Evolutionary conservation across 805 yeast genomes (phyloP).

Genomic region (Wilhelminamyces savonicus): DNA sequence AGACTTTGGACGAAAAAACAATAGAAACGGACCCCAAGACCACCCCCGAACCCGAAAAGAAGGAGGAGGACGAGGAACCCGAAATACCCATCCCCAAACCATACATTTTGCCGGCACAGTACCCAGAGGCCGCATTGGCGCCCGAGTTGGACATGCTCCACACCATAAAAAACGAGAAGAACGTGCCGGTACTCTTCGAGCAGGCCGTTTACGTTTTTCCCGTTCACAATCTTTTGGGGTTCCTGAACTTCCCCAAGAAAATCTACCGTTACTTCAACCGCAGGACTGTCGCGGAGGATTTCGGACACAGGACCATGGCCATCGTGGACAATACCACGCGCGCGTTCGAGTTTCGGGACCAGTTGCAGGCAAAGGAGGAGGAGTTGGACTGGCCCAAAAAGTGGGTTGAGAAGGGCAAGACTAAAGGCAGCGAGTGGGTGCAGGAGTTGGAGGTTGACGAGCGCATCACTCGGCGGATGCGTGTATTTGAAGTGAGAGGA

Average conservation of each 20-base stretch:
- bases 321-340: conserved; percentile 48
- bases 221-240: conserved; percentile 75
- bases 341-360: conserved; percentile 43
- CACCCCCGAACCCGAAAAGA: conserved; percentile 1
- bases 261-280: conserved; percentile 72
- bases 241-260: conserved; percentile 67
- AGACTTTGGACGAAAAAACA: not conserved
- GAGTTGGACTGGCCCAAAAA: conserved; percentile 82
- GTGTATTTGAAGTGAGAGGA: conserved; percentile 46
- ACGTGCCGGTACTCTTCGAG: conserved; percentile 55
- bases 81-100: conserved; percentile 51
- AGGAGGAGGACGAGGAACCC: conserved; percentile 2
- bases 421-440: conserved; percentile 82
- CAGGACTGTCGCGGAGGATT: conserved; percentile 63
- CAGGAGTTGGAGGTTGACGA: conserved; percentile 66
- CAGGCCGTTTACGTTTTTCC: conserved; percentile 77
- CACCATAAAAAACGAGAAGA: conserved; percentile 22
- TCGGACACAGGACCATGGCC: conserved; percentile 49
- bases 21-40: not conserved
- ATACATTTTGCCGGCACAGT: conserved; percentile 56
- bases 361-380: conserved; percentile 46
- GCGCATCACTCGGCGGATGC: conserved; percentile 50
- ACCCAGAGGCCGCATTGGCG: conserved; percentile 48
- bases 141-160: conserved; percentile 46
- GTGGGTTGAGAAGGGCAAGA: conserved; percentile 77